Evolutionary conservation across 2,329 filamentous ascomycete genomes (phyloP).

Genomic region (Fusarium subtropicale): DNA sequence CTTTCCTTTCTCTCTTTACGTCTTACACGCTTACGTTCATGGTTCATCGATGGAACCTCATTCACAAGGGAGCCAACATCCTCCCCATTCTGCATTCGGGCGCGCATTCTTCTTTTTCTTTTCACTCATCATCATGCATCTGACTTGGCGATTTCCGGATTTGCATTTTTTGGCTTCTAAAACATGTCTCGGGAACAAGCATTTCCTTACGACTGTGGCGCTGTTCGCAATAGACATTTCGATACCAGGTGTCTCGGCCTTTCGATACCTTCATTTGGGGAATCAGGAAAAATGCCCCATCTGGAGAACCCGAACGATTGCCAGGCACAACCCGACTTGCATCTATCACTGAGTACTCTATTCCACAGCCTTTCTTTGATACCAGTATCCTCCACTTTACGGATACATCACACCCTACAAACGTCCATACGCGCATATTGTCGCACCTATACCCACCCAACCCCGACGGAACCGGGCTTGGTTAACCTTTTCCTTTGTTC

Average conservation of each 20-base stretch:
- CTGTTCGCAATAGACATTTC: slow-evolving; percentile 39
- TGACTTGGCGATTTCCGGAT: slow-evolving; percentile 36
- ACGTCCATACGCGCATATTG: slow-evolving; percentile 40
- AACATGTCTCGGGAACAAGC: slow-evolving; percentile 39
- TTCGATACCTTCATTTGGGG: slow-evolving; percentile 18
- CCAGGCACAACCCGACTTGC: slow-evolving; percentile 19
- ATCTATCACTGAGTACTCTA: slow-evolving; percentile 38
- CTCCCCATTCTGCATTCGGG: slow-evolving; percentile 39
- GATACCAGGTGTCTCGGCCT: slow-evolving; percentile 41
- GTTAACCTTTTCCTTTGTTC: slow-evolving; percentile 42
- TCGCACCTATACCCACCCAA: slow-evolving; percentile 46
- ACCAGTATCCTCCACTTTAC: slow-evolving; percentile 40
- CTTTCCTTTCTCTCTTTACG: slow-evolving; percentile 32
- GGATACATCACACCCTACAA: slow-evolving; percentile 38
- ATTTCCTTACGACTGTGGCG: slow-evolving; percentile 33
- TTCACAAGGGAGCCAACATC: slow-evolving; percentile 35
- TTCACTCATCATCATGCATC: slow-evolving; percentile 36
- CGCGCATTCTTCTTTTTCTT: slow-evolving; percentile 37
- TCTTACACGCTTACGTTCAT: slow-evolving; percentile 40
- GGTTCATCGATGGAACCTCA: slow-evolving; percentile 34
- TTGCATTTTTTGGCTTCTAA: slow-evolving; percentile 41
- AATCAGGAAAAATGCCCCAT: slow-evolving; percentile 9
- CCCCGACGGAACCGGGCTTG: slow-evolving; percentile 30
- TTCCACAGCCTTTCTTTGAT: slow-evolving; percentile 42
- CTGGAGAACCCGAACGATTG: slow-evolving; percentile 21